Base-by-base conservation (phyloP, 331 rosid genomes). In the Stylosanthes scabra region DNA sequence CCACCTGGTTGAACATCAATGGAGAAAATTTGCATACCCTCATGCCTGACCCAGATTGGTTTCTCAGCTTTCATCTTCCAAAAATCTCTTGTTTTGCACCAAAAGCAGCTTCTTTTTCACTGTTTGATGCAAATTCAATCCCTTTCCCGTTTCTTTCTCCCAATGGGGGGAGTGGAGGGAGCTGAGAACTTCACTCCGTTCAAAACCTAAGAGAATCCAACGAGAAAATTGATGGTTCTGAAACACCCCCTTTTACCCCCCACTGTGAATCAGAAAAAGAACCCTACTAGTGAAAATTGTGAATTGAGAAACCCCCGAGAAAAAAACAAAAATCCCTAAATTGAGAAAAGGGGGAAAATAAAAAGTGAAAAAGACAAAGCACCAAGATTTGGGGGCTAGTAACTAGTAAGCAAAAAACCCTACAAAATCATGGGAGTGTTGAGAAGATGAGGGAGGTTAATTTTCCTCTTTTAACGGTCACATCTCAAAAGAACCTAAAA, bases 1-100 rank as follows among this genome's bases (percentile, higher is more conserved):
- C 97, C 97, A 10, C 96, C 97, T 8, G 97, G 96, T 83, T 94
- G 99, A 70, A 94, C 93, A 84, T 94, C 99, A 81, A 94, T 91
- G 81, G 96, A 94, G 86, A 94, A 94, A 74, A 94, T 94, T 68
- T 94, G 97, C 96, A 91, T 88, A 11, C 99, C 97, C 71, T 94
- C 97, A 81, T 94, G 99, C 81, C 88, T 89, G 70, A 94, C 86
- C 97, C 97, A 94, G 40, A 88, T 83, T 68, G 97, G 99, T 74
- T 94, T 94, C 83, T 95, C 99, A 4, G 97, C 90, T 85, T 90
- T 91, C 99, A 95, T 95, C 59, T 74, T 91, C 37, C 15, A 28
- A 45, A 59, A 59, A 57, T 16, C 66, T 56, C 64, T n/a, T 46
- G 77, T 65, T 11, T 71, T 63, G 57, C 70, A 64, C 31, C 63